Percentiles rank a stretch among this genome's conserved stretches.
Evolutionary conservation across 208 protist genomes (phyloP).

Genomic region (Trichomonas vaginalis): DNA sequence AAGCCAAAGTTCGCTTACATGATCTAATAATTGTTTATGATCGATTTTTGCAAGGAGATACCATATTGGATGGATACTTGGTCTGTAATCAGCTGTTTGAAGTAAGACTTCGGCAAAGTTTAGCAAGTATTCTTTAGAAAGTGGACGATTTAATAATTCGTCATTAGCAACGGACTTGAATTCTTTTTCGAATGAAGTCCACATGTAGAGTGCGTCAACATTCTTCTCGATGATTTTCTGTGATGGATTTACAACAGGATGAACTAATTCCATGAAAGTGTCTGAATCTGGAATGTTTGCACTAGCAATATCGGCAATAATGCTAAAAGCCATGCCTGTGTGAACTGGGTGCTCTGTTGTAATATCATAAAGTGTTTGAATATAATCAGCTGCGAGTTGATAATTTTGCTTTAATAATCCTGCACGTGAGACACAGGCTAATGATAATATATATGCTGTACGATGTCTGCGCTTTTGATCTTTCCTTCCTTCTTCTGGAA

Average conservation of each 20-base stretch:
- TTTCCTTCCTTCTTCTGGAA: neutral
- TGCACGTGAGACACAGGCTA: neutral
- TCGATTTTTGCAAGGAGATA: neutral
- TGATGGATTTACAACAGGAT: neutral
- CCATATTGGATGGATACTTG: slow-evolving; percentile 4
- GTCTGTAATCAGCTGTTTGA: neutral
- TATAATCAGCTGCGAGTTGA: neutral
- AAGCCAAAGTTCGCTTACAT: neutral
- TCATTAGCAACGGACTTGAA: neutral
- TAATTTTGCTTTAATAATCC: neutral
- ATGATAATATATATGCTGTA: neutral
- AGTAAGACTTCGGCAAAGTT: neutral
- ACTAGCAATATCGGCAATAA: neutral
- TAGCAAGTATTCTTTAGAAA: neutral
- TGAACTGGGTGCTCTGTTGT: neutral
- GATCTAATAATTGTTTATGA: neutral
- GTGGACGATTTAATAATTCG: neutral
- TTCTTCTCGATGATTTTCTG: neutral
- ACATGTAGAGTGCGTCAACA: neutral
- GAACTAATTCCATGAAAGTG: neutral
- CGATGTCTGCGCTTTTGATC: neutral
- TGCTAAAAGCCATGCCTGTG: neutral
- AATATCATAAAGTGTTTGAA: neutral
- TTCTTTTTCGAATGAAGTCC: neutral
- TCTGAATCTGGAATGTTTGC: neutral